Evolutionary conservation across 805 yeast genomes (phyloP), one percentile per base, ranked within the genome.

Genomic region (Candida silvicultrix): DNA sequence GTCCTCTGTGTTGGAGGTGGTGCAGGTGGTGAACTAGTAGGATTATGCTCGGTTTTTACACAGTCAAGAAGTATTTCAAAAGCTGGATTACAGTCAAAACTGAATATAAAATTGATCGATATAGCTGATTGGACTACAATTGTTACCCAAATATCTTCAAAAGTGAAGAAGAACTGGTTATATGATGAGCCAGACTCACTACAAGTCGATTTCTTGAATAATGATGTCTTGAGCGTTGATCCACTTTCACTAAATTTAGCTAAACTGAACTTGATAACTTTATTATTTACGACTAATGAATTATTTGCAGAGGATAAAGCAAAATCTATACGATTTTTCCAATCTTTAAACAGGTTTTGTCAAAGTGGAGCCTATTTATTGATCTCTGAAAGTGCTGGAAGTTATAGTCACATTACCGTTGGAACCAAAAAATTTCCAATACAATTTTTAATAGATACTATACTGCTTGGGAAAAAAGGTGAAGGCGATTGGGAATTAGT

Each of bases 311-410:
- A 80, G 50, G 77, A 87, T 50, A 79, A 76, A 54, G 66, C 77
- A 0, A 77, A 72, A 38, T 75, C 95, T 5, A 74, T 87, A 35
- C 66, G 72, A 45, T 69, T 85, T 43, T 67, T 89, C 44, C 80
- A 81, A 49, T 58, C 65, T 11, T 62, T 89, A 47, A 73, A 77
- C 45, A 51, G 58, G 5, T 38, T 59, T 8, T 86, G 95, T 62
- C 58, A 64, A 32, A 45, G 62, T 1, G 94, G 90, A 0, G 65
- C 87, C 15, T 62, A 75, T 25, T 63, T 89, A 32, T 68, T 89
- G 40, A 78, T 89, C 21, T 78, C 87, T 2, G 97, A 89, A 57
- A 83, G 94, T 65, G 97, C 97, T 0, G 96, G 97, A 0, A 85
- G 95, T 10, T 89, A 82, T 63, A 86, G 95, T 1, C 83, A 87